A percentile compares a stretch with the other conserved stretches of the same genome.
phyloP scores from a whole-genome alignment of 345 rosid species.

The Citrus maxima region DNA sequence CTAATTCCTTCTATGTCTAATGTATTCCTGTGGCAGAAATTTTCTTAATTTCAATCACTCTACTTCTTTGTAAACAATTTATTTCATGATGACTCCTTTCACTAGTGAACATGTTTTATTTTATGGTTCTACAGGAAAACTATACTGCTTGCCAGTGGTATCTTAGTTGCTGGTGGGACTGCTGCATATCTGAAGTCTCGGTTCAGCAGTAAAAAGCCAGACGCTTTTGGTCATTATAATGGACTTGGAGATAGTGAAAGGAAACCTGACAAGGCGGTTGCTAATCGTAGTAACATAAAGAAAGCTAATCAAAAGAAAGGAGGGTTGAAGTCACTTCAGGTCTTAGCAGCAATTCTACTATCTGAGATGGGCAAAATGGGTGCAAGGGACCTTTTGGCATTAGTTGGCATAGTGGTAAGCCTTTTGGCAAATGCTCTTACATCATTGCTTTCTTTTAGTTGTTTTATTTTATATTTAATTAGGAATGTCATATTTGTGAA shows the following conservation, averaged over 20 bases:
- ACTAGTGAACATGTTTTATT: not conserved
- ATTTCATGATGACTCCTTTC: not conserved
- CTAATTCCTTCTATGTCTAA: no score
- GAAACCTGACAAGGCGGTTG: conserved; percentile 30
- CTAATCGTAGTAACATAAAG: conserved; percentile 33
- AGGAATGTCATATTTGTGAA: not conserved
- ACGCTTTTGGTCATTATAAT: conserved; percentile 41
- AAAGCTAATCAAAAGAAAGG: conserved; percentile 47
- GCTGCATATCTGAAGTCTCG: conserved; percentile 73
- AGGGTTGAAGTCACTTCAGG: conserved; percentile 75
- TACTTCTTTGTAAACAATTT: not conserved
- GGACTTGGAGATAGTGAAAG: conserved; percentile 47
- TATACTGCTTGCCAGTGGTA: conserved; percentile 74
- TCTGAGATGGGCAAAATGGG: conserved; percentile 86
- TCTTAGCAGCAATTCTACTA: conserved; percentile 69
- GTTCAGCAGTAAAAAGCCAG: conserved; percentile 30
- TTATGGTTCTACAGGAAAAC: conserved; percentile 56
- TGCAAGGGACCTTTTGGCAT: conserved; percentile 75
- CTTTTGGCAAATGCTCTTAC: not conserved
- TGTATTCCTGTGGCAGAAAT: not conserved
- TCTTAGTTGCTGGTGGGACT: conserved; percentile 84
- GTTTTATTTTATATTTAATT: not conserved
- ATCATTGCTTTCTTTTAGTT: not conserved
- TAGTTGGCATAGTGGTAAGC: conserved; percentile 78
- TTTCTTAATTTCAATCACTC: not conserved